Base-by-base conservation (phyloP, 805 yeast species). In the Cyberlindnera americana region DNA sequence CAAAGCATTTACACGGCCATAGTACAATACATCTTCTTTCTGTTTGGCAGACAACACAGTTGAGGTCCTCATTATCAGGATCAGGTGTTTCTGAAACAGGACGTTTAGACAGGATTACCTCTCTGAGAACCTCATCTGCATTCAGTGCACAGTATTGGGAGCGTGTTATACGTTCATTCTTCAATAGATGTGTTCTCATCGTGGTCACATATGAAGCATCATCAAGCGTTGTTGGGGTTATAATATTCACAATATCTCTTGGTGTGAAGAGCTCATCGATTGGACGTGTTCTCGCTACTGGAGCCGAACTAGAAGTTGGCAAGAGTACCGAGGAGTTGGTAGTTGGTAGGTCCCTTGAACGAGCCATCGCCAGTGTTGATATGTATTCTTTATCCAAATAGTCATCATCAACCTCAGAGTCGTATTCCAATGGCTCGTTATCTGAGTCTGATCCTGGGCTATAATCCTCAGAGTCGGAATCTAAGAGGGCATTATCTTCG, bases 1-100 rank as follows among this genome's bases (percentile, higher is more conserved):
- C 89, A 40, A 90, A 76, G 60, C 97, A 90, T 51, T 78, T 76
- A 57, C 97, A 90, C 0, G 97, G 97, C 97, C 97, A 90, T 3
- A 91, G 66, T 8, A 90, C 79, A 29, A 90, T 75, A 41, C 82
- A 84, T 48, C 96, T 70, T 5, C 78, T 74, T 42, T 82, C 77
- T 5, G 72, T 69, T 50, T 83, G 91, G 58, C 97, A 90, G 3
- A 90, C 81, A 6, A 86, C 95, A 62, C 97, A 89, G 6, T 67
- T 66, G 6, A 76, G 48, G 17, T 67, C 58, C 19, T 61, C 66
- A 7, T 60, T 65, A 3, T 58, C 59, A 13, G 50, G 54, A 8
- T 51, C 53, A n/a, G 10, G 40, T 29, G 9, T 35, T 17, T 17
- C 23, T 5, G 28, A 30, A 17, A 33, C 28, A 25, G 46, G 45